A percentile compares a stretch with the other conserved stretches of the same genome.
Conservation (phyloP, 208 protist species). For the Crithidia fasciculata region DNA sequence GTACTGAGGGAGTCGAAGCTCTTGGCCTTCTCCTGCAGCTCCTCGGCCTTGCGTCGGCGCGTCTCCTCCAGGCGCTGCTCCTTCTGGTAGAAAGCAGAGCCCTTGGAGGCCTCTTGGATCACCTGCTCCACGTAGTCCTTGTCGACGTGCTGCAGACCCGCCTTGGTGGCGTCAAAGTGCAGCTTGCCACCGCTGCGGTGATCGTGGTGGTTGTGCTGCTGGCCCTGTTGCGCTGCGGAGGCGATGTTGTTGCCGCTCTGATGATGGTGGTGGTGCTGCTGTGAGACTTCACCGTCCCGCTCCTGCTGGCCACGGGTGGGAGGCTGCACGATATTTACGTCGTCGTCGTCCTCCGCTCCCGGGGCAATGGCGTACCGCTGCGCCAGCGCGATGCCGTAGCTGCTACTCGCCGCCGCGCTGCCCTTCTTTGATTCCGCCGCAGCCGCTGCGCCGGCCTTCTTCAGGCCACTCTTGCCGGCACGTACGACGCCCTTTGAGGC, state of each 20-base stretch:
- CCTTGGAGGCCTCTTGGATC: conserved; percentile 79
- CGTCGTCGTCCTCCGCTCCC: conserved; percentile 14
- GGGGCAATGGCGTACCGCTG: conserved; percentile 15
- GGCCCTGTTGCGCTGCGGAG: neutral
- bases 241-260: neutral
- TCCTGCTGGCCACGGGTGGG: too few relatives aligned
- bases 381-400: neutral
- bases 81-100: conserved; percentile 80
- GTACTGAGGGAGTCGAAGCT: conserved; percentile 50
- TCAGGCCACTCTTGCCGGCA: neutral
- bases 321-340: neutral
- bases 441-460: neutral
- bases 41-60: conserved; percentile 57
- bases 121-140: conserved; percentile 83
- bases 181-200: conserved; percentile 56
- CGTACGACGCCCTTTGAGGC: conserved; percentile 15
- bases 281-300: too few relatives aligned
- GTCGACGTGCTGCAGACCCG: conserved; percentile 81
- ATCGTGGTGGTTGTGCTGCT: conserved; percentile 17
- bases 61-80: conserved; percentile 70
- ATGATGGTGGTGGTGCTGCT: neutral
- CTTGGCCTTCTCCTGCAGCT: conserved; percentile 60
- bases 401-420: neutral
- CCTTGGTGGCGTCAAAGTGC: conserved; percentile 79
- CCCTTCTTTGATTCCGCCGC: neutral